These are phyloP conservation scores for Leccinum boreale DNA, from an alignment of 768 basidiomycete genomes.

Conservation along the genomic window DNA sequence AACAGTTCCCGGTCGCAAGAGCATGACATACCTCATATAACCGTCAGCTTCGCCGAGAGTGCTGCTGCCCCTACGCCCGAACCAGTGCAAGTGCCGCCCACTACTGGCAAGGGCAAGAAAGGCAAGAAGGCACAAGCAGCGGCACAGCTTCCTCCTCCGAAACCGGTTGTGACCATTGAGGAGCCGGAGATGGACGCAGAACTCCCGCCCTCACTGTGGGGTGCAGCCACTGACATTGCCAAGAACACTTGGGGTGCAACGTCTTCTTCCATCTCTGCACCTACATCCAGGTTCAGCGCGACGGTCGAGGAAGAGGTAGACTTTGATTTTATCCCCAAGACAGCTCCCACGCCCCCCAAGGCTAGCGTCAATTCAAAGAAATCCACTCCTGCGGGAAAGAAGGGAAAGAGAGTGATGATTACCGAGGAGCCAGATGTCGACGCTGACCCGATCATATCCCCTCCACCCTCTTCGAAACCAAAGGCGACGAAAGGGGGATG, in stretches of 20 bases:
- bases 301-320: conserved; percentile 10
- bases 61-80: background rate
- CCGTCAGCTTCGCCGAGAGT: conserved; percentile 22
- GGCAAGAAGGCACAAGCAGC: conserved; percentile 22
- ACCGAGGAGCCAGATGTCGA: conserved; percentile 27
- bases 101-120: conserved; percentile 22
- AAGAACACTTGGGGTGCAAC: conserved; percentile 10
- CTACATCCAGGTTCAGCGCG: conserved; percentile 5
- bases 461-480: conserved; percentile 10
- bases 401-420: conserved; percentile 26
- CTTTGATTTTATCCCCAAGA: background rate
- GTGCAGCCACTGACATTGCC: conserved; percentile 7
- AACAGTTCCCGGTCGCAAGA: conserved; percentile 26
- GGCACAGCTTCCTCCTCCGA: conserved; percentile 8
- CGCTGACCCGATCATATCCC: conserved; percentile 18
- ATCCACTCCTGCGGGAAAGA: conserved; percentile 8
- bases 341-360: conserved; percentile 4
- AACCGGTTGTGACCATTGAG: conserved; percentile 16
- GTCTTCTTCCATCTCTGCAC: background rate
- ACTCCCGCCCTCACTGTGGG: conserved; percentile 23
- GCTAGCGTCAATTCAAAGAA: conserved; percentile 15
- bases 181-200: conserved; percentile 21
- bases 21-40: conserved; percentile 26
- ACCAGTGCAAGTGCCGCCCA: conserved; percentile 8
- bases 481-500: conserved; percentile 16